These are phyloP conservation scores for Carex myosuroides DNA, from an alignment of 176 grass and related monocot genomes.

Conservation along the genomic window DNA sequence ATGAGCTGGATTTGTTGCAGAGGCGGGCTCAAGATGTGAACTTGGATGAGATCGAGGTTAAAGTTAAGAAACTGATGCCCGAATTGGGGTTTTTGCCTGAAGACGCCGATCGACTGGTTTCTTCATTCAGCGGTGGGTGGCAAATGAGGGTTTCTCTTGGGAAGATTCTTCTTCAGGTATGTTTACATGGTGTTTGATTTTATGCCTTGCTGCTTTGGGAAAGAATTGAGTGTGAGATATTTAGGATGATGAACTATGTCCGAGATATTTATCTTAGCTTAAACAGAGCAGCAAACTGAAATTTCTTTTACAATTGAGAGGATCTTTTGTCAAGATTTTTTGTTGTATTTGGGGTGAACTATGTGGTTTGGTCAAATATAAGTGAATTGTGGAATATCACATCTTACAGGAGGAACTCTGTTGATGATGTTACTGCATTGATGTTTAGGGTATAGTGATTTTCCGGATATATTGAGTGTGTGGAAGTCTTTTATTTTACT, in stretches of 20 bases:
- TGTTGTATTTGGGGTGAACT: too few species aligned
- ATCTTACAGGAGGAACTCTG: too few species aligned
- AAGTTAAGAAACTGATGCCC: conserved; percentile 94
- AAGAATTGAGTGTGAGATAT: background rate
- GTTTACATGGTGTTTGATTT: background rate
- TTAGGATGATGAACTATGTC: conserved; percentile 5
- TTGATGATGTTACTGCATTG: too few species aligned
- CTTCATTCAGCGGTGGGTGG: conserved; percentile 89
- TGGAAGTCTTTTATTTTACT: too few species aligned
- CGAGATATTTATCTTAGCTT: background rate
- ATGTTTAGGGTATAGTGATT: too few species aligned
- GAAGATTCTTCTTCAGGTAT: conserved; percentile 97
- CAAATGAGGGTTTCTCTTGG: conserved; percentile 98
- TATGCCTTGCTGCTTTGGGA: background rate
- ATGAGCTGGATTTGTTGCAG: conserved; percentile 89
- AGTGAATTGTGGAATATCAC: too few species aligned
- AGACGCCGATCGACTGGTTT: conserved; percentile 73
- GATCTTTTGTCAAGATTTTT: background rate
- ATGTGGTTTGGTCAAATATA: too few species aligned
- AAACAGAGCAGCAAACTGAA: background rate
- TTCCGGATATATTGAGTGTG: too few species aligned
- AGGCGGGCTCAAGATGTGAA: conserved; percentile 61
- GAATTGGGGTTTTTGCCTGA: conserved; percentile 71
- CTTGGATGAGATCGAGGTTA: conserved; percentile 65
- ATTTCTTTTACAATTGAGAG: background rate